phyloP scores from a whole-genome alignment of 2,329 filamentous ascomycete species.

The Aspergillus brunneoviolaceus region DNA sequence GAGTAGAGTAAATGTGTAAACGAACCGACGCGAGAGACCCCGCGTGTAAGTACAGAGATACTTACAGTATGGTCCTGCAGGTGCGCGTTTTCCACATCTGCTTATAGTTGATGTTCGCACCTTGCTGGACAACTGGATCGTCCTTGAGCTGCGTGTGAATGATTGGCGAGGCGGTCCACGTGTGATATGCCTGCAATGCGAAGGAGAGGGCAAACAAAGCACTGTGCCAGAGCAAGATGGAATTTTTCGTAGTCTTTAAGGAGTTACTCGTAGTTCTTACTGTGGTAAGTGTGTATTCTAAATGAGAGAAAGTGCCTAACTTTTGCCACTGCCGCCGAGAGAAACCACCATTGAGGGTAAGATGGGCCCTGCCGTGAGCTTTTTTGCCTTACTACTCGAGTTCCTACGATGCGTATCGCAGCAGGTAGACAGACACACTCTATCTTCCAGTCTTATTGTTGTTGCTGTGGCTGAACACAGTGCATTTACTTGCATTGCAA shows the following conservation, averaged over 20 bases:
- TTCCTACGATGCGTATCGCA: constrained; percentile 4
- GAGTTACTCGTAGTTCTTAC: too few species aligned
- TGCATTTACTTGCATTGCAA: background rate
- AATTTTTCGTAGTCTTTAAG: too few species aligned
- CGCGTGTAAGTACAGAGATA: background rate
- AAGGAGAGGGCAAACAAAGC: background rate
- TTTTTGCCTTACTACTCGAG: background rate
- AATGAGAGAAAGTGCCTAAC: background rate
- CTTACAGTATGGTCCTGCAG: background rate
- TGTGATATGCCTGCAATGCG: constrained; percentile 1
- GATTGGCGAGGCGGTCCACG: constrained; percentile 8
- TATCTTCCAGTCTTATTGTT: background rate
- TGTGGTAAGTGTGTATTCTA: background rate
- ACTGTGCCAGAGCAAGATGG: background rate
- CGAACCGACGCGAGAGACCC: too few species aligned
- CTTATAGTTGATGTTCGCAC: background rate
- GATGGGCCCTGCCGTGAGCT: background rate
- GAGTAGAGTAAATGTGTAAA: too few species aligned
- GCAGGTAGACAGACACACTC: background rate
- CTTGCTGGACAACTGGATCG: constrained; percentile 4
- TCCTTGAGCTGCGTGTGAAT: constrained; percentile 5
- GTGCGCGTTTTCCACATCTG: background rate
- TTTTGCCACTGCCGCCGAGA: constrained; percentile 3
- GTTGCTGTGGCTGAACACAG: background rate
- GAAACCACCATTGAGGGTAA: background rate